These are phyloP conservation scores for Furculomyces boomerangus DNA, from an alignment of 371 early-diverging fungal genomes.

Conservation along the genomic window DNA sequence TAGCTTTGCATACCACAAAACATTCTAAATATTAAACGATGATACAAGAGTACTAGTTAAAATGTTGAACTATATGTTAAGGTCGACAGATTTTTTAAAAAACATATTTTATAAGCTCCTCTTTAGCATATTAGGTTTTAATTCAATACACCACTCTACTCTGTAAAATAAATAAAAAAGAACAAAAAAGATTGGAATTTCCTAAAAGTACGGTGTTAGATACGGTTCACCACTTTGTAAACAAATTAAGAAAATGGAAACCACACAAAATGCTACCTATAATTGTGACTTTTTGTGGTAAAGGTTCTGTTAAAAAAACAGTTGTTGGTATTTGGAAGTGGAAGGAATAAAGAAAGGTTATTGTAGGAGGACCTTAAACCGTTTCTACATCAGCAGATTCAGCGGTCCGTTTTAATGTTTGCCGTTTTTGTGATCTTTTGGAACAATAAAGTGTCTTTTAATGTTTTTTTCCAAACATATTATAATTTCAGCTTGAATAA, in stretches of 20 bases:
- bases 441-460: constrained; percentile 45
- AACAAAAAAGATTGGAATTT: constrained; percentile 99
- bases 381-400: constrained; percentile 84
- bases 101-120: too few relatives aligned
- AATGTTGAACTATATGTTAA: too few relatives aligned
- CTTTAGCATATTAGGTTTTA: too few relatives aligned
- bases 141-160: too few relatives aligned
- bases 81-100: too few relatives aligned
- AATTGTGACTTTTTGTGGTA: constrained; percentile 98
- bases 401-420: constrained; percentile 80
- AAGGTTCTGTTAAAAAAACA: constrained; percentile 86
- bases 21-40: too few relatives aligned
- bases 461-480: not conserved
- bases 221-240: constrained; percentile 99
- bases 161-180: constrained; percentile 57
- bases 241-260: constrained; percentile 99
- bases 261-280: constrained; percentile 98
- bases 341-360: constrained; percentile 84
- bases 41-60: too few relatives aligned
- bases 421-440: constrained; percentile 92
- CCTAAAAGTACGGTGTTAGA: constrained; percentile 99
- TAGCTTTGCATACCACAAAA: too few relatives aligned
- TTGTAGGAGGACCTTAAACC: constrained; percentile 99
- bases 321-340: constrained; percentile 99
- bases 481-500: not conserved